Evolutionary conservation across 148 eudicot species (phyloP), one percentile per base, ranked within the genome.

Genomic region (Persicaria maculosa): DNA sequence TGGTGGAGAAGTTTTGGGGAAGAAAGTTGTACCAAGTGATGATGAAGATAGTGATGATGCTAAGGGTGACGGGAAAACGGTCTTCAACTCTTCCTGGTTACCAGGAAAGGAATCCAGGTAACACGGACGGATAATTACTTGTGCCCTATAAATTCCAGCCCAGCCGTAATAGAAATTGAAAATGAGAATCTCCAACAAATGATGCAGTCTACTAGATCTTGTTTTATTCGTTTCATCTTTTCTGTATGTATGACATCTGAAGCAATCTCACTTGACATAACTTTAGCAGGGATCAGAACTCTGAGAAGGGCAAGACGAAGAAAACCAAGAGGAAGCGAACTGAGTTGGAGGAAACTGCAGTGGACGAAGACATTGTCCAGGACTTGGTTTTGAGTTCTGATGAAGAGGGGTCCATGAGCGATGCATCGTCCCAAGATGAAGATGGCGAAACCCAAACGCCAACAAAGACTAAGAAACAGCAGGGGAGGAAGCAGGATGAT

Each of bases 341-440:
- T 76, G 79, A 68, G 15, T 19, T n/a, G 4, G 71, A 75, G 43
- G 76, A 75, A 50, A 81, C 79, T 69, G 79, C 80, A 40, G 80
- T 71, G 4, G 96, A 90, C 15, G 93, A 94, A 82, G 98, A 94
- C 81, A 83, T 94, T 69, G 89, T 94, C 69, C 88, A 91, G 82
- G 98, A 94, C 75, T 88, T 94, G 79, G 84, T 94, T 20, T 81
- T 94, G 46, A 94, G 98, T 77, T 92, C 96, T 48, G 97, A 92
- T 22, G 90, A 81, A 31, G 89, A 85, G 40, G 84, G 82, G 70
- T 76, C 79, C 75, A 12, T 74, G 70, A 73, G 72, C 72, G 87
- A 82, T 52, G 59, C 62, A 1, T 71, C 80, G 10, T 73, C 79
- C 4, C 74, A 40, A 36, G 67, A 31, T 50, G 80, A 75, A 54